phyloP scores from a whole-genome alignment of 495 filamentous ascomycete genomes.

The Lasiosphaeria miniovina region DNA sequence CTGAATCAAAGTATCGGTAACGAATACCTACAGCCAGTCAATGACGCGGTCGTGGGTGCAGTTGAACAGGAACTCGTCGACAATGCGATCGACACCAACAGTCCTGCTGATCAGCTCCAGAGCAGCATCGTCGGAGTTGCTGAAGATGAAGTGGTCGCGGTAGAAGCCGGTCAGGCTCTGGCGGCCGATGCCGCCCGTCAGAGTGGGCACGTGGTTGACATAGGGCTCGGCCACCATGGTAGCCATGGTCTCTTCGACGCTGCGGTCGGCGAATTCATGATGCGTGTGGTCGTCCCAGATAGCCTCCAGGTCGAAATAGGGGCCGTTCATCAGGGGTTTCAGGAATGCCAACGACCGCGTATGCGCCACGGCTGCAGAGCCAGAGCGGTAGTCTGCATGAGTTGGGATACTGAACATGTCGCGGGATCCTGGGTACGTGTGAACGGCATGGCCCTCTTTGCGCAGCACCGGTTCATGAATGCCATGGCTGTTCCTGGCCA shows the following conservation, averaged over 20 bases:
- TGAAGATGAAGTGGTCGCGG: constrained; percentile 66
- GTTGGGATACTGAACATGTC: constrained; percentile 42
- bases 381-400: constrained; percentile 35
- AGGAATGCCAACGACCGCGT: constrained; percentile 51
- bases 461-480: neutral
- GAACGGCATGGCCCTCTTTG: neutral
- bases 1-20: neutral
- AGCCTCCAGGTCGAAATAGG: constrained; percentile 56
- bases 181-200: constrained; percentile 71
- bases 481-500: neutral
- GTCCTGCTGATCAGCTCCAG: constrained; percentile 74
- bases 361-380: constrained; percentile 45
- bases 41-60: constrained; percentile 72
- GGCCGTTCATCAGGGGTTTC: constrained; percentile 48
- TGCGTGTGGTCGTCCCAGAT: constrained; percentile 61
- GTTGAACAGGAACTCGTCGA: constrained; percentile 56
- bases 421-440: constrained; percentile 33
- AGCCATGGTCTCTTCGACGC: constrained; percentile 53
- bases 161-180: constrained; percentile 70
- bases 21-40: constrained; percentile 63
- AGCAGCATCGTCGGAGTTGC: constrained; percentile 62
- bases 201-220: constrained; percentile 57
- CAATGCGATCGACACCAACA: constrained; percentile 52
- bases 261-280: constrained; percentile 52
- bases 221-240: constrained; percentile 61